Evolutionary conservation across 2,329 filamentous ascomycete species (phyloP), one percentile per base, ranked within the genome.

Genomic region (Alternaria ethzedia): DNA sequence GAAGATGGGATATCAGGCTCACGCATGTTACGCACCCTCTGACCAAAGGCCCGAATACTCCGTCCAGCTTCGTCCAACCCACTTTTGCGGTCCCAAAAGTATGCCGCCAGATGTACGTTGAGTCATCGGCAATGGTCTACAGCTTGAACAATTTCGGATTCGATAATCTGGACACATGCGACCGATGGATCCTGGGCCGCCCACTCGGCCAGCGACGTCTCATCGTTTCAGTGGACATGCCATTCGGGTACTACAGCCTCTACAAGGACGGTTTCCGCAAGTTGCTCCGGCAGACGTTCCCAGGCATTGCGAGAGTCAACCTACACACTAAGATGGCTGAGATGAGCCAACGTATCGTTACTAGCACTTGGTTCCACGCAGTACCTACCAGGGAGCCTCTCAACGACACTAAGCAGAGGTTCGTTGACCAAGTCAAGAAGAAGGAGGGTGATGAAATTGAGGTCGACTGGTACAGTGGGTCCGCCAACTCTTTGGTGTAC

Each of bases 41-140:
- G 5, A n/a, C 11, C 17, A 15, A 8, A 17, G n/a, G 45, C 44
- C 8, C 2, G 15, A 20, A 25, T 6, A 23, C n/a, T 21, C 28
- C 44, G 23, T 30, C 43, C 5, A 30, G 41, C 20, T 32, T 36
- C n/a, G n/a, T 25, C 49, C 3, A 12, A 25, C 20, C 61, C 2
- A 54, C 26, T 4, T 68, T 63, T 21, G 36, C 26, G 3, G 41
- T 66, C 7, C 65, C 46, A 2, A 17, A 30, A 13, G 66, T 63
- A n/a, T 65, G 67, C 30, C 63, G 65, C 7, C 67, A 70, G 17
- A 54, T 63, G 9, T 65, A 70, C 36, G 59, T 54, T 3, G 67
- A 70, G 28, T 36, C 63, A 13, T 32, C 61, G 11, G 30, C 60
- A 12, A 57, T 66, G 44, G 30, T 64, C 6, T 70, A 68, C 43